phyloP scores from a whole-genome alignment of 2,329 filamentous ascomycete genomes.

The Aspergillus neotritici region DNA sequence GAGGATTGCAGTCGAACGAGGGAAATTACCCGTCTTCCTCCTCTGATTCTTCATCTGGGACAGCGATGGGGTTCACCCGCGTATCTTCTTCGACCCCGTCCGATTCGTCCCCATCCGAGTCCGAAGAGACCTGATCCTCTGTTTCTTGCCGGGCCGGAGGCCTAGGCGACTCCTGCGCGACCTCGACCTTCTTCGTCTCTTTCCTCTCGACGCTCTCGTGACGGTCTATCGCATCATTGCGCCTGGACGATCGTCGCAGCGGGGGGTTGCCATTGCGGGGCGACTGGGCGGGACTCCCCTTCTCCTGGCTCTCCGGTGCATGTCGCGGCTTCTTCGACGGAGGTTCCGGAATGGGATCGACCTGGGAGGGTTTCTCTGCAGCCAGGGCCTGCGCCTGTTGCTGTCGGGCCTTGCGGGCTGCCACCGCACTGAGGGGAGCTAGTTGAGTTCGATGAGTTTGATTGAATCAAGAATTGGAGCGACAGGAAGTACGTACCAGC shows the following conservation, averaged over 20 bases:
- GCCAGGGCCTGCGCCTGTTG: constrained; percentile 24
- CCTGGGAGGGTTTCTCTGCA: constrained; percentile 15
- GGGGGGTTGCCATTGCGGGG: constrained; percentile 11
- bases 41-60: constrained; percentile 15
- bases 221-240: constrained; percentile 12
- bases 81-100: too few species aligned
- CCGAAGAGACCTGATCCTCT: constrained; percentile 6
- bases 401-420: constrained; percentile 39
- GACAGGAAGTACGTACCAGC: constrained; percentile 21
- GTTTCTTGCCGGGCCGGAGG: not conserved
- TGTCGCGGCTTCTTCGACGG: constrained; percentile 32
- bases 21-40: constrained; percentile 21
- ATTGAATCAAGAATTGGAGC: not conserved
- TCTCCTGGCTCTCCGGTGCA: constrained; percentile 24
- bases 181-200: constrained; percentile 5
- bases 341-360: constrained; percentile 23
- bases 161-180: constrained; percentile 1
- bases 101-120: too few species aligned
- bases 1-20: not conserved
- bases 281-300: constrained; percentile 9
- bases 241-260: constrained; percentile 18
- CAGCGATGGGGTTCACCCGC: too few species aligned
- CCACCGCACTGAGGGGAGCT: constrained; percentile 39
- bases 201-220: constrained; percentile 6
- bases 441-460: constrained; percentile 9